Evolutionary conservation across 2,329 filamentous ascomycete species (phyloP).

Genomic region (Trichoderma sp.): DNA sequence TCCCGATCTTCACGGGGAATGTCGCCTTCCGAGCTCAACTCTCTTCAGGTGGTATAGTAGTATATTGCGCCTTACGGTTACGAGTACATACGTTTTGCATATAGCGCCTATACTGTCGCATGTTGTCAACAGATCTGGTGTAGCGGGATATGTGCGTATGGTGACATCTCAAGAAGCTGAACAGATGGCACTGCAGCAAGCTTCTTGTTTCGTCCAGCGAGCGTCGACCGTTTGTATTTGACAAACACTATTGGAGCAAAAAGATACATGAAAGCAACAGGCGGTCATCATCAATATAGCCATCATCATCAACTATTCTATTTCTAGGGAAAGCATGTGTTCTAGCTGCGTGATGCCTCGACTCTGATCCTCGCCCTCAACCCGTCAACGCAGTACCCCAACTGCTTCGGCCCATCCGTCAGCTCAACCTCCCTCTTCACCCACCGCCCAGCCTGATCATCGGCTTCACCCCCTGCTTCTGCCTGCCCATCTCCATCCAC

Average conservation of each 20-base stretch:
- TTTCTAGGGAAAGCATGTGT: neutral
- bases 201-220: neutral
- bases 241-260: neutral
- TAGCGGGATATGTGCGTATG: neutral
- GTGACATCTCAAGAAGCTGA: neutral
- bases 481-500: slow-evolving; percentile 37
- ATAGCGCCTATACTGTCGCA: too few relatives aligned
- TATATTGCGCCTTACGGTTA: too few relatives aligned
- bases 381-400: slow-evolving; percentile 83
- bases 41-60: too few relatives aligned
- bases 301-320: neutral
- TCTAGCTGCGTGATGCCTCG: slow-evolving; percentile 45
- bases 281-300: too few relatives aligned
- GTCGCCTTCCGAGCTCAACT: neutral
- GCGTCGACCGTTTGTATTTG: neutral
- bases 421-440: slow-evolving; percentile 79
- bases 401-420: slow-evolving; percentile 73
- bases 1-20: neutral
- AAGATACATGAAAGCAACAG: neutral
- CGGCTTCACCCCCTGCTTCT: slow-evolving; percentile 23
- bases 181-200: neutral
- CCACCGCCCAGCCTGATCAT: slow-evolving; percentile 57
- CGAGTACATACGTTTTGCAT: too few relatives aligned
- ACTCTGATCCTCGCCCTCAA: slow-evolving; percentile 71
- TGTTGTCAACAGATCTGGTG: neutral